These are phyloP conservation scores for Ormosia semicastrata DNA, from an alignment of 306 rosid species.

Conservation along the genomic window DNA sequence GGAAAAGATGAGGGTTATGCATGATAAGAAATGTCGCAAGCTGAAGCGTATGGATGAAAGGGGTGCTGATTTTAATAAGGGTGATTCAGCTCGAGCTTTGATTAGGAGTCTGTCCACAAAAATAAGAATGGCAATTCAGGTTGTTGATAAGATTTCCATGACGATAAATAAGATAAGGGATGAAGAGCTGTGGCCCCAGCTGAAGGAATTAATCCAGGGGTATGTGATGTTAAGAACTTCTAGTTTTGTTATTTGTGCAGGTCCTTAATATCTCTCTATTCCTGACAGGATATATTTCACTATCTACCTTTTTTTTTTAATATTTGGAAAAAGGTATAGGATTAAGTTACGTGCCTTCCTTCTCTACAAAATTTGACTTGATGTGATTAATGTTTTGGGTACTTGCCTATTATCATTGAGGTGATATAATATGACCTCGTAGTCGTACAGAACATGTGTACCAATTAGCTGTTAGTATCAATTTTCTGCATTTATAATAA, in stretches of 20 bases:
- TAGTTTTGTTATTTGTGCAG: slow-evolving; percentile 9
- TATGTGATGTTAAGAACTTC: slow-evolving; percentile 41
- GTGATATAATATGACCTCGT: slow-evolving; percentile 9
- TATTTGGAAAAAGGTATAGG: not conserved
- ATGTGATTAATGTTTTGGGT: not conserved
- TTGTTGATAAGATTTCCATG: slow-evolving; percentile 84
- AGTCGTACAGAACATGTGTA: not conserved
- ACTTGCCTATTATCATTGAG: slow-evolving; percentile 1
- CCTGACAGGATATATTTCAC: not conserved
- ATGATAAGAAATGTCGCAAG: slow-evolving; percentile 76
- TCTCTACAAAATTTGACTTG: not conserved
- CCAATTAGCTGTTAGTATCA: not conserved
- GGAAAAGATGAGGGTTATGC: slow-evolving; percentile 90
- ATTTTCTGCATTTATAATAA: not conserved
- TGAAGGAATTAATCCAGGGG: slow-evolving; percentile 85
- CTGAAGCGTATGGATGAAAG: slow-evolving; percentile 76
- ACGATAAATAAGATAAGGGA: slow-evolving; percentile 90
- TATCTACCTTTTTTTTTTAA: not conserved
- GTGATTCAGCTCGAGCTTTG: slow-evolving; percentile 62
- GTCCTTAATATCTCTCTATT: slow-evolving; percentile 5
- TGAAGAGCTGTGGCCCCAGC: slow-evolving; percentile 93
- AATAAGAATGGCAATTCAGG: slow-evolving; percentile 91
- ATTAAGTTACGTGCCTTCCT: not conserved
- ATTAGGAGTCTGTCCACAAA: slow-evolving; percentile 81
- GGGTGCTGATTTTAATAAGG: slow-evolving; percentile 80